phyloP scores from a whole-genome alignment of 257 asterid species.

The Nicotiana undulata region DNA sequence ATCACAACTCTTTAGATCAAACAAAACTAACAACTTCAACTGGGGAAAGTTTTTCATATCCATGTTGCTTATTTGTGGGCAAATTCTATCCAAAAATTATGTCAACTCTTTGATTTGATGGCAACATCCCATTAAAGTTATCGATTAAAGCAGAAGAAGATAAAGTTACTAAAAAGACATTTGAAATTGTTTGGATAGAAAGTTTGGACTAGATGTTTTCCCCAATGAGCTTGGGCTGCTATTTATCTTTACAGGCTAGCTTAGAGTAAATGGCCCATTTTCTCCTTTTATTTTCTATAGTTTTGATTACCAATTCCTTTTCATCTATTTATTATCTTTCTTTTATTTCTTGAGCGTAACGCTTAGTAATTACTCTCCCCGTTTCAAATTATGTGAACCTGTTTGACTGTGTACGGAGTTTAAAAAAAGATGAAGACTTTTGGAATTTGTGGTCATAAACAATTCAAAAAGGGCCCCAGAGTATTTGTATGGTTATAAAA shows the following conservation, averaged over 20 bases:
- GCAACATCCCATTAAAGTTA: not conserved
- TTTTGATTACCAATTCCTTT: not conserved
- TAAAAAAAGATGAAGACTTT: too few relatives aligned
- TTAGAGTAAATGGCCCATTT: not conserved
- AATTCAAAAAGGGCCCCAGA: too few relatives aligned
- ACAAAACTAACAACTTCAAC: not conserved
- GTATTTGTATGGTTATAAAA: too few relatives aligned
- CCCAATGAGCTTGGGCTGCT: not conserved
- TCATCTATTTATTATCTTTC: not conserved
- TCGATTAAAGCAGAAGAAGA: not conserved
- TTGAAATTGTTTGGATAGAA: not conserved
- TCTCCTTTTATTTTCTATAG: not conserved
- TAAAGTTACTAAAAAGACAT: not conserved
- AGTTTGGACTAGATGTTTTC: not conserved
- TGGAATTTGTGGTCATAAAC: too few relatives aligned
- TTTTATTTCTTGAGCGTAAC: not conserved
- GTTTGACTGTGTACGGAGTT: too few relatives aligned
- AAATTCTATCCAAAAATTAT: not conserved
- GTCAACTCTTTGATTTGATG: not conserved
- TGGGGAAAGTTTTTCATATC: not conserved
- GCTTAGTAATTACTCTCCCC: too few relatives aligned
- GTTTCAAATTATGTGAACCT: too few relatives aligned
- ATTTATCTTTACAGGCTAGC: not conserved
- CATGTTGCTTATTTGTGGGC: not conserved
- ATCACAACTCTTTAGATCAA: not conserved